These are phyloP conservation scores for Fusarium annulatum DNA, from an alignment of 2,329 filamentous ascomycete genomes.

Conservation along the genomic window DNA sequence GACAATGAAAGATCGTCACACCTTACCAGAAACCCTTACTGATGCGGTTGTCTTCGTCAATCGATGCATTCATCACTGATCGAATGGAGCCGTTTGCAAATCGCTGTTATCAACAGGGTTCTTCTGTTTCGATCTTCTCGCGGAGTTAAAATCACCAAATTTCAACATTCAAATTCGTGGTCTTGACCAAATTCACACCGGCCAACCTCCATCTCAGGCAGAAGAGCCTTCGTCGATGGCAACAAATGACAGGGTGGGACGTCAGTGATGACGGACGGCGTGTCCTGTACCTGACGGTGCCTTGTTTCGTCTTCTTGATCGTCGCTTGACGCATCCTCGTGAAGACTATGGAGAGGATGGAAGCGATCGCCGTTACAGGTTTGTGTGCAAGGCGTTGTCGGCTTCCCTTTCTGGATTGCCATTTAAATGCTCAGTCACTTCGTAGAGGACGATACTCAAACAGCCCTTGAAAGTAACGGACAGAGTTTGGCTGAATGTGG, in stretches of 20 bases:
- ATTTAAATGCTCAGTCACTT: conserved; percentile 17
- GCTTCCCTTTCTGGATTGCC: conserved; percentile 27
- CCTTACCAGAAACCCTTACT: conserved; percentile 28
- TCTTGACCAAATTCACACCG: conserved; percentile 32
- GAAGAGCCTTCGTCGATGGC: conserved; percentile 15
- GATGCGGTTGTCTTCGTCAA: conserved; percentile 30
- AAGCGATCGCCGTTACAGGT: conserved; percentile 29
- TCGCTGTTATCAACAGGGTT: conserved; percentile 34
- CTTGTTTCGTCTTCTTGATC: conserved; percentile 29
- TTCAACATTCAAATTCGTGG: conserved; percentile 7
- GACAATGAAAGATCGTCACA: conserved; percentile 38
- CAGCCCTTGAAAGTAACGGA: conserved; percentile 3
- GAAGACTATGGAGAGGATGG: conserved; percentile 8
- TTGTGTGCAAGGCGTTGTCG: conserved; percentile 26
- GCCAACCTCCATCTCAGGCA: conserved; percentile 35
- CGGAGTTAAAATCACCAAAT: neutral
- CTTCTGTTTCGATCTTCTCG: conserved; percentile 21
- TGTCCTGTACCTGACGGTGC: conserved; percentile 31
- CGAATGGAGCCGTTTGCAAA: conserved; percentile 36
- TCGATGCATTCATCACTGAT: conserved; percentile 33
- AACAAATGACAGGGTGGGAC: conserved; percentile 30
- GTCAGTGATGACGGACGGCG: conserved; percentile 37
- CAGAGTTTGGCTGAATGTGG: conserved; percentile 23
- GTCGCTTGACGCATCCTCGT: conserved; percentile 21
- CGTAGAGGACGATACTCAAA: conserved; percentile 9